Percentiles rank a stretch among this genome's conserved stretches.
Conservation (phyloP, 2,329 filamentous ascomycete species). For the Monosporascus sp. region DNA sequence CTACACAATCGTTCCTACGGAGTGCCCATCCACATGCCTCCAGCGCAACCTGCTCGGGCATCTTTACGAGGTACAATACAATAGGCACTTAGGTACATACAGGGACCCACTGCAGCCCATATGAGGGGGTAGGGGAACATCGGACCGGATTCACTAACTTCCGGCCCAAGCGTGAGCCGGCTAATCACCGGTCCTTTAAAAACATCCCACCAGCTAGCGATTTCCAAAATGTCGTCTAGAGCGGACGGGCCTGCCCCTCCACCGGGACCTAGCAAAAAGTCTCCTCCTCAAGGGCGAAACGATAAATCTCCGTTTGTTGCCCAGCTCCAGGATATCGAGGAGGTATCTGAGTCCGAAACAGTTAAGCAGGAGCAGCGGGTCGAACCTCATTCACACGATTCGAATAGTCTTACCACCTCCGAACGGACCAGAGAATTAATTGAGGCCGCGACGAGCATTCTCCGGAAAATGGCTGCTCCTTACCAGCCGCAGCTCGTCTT, state of each 20-base stretch:
- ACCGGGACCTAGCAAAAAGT: neutral
- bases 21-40: too few relatives aligned
- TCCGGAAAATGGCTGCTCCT: constrained; percentile 24
- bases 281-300: neutral
- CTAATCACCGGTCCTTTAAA: neutral
- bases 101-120: neutral
- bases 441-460: neutral
- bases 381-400: neutral
- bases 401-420: neutral
- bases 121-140: too few relatives aligned
- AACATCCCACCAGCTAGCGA: neutral
- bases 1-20: too few relatives aligned
- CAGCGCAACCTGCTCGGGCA: too few relatives aligned
- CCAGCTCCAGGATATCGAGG: neutral
- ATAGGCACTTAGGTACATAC: neutral
- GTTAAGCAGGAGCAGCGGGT: neutral
- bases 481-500: constrained; percentile 57
- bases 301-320: neutral
- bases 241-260: neutral
- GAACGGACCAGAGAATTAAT: neutral
- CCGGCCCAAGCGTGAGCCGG: neutral
- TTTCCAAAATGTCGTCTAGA: neutral
- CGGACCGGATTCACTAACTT: too few relatives aligned
- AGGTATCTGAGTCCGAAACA: neutral
- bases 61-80: too few relatives aligned